Base-by-base conservation (phyloP, 371 early-diverging fungal genomes). In the Syncephalastrum racemosum region DNA sequence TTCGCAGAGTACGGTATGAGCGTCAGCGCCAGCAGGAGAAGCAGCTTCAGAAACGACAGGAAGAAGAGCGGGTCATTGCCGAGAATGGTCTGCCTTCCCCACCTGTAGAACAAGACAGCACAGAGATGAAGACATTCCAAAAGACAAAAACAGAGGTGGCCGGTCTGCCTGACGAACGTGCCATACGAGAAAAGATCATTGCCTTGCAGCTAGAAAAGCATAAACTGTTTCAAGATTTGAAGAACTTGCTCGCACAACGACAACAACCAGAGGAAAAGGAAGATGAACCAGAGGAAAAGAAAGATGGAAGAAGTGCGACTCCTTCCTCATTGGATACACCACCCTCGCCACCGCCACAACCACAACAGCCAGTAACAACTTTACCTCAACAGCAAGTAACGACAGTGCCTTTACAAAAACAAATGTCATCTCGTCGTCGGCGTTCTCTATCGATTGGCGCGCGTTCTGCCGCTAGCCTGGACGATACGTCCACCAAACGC, bases 41-140 rank as follows among this genome's bases (percentile, higher is more conserved):
- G 46, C 19, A 43, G 10, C 10, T 8, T 31, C 36, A 8, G 12
- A 31, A 41, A 22, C 39, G 13, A 12, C 20, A 49, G 39, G 22
- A 19, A 55, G 27, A 55, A 59, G 42, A 27, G 18, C 19, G 22
- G 52, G 27, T 40, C 62, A 50, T 55, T 18, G 24, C 52, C 52
- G 72, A 71, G 46, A 73, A 70, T 16, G 75, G 75, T 1, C 46
- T 75, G 20, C 75, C 75, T 36, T 75, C 75, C 24, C 75, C 75
- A 52, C 75, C 75, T 22, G 64, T 68, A 27, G 75, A 75, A 45
- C 46, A 31, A 31, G 36, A 31, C 36, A 31, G 27, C 27, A 27
- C 10, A 7, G 36, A 31, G 36, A 31, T 31, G 36, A 31, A 31
- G 36, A 31, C 36, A 8, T 31, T 31, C 36, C 6, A 31, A 31